Evolutionary conservation across 2,329 filamentous ascomycete genomes (phyloP).

Genomic region (Aspergillus terreus): DNA sequence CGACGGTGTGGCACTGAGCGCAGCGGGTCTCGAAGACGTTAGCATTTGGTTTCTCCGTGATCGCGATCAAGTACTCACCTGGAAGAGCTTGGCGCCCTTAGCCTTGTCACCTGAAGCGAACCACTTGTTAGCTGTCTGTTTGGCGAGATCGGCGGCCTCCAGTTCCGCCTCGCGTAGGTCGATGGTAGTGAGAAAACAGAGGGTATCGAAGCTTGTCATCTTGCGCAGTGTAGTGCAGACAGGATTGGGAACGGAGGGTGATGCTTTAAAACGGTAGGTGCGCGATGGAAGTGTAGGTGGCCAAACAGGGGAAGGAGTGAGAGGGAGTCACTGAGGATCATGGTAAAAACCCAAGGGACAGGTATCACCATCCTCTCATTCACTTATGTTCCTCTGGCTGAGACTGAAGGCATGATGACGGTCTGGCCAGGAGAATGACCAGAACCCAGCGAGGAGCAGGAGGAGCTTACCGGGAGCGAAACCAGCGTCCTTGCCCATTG

Average conservation of each 20-base stretch:
- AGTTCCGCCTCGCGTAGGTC: conserved; percentile 23
- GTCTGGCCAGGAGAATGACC: background rate
- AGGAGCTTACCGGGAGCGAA: conserved; percentile 44
- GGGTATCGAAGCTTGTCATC: conserved; percentile 24
- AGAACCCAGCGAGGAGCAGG: conserved; percentile 2
- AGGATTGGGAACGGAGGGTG: background rate
- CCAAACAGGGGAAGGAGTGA: background rate
- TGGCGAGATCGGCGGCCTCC: conserved; percentile 14
- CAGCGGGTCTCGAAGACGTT: conserved; percentile 66
- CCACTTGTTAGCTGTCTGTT: conserved; percentile 24
- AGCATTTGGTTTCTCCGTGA: conserved; percentile 1
- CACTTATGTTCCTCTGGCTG: background rate
- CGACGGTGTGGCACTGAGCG: conserved; percentile 97
- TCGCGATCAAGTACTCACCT: conserved; percentile 47
- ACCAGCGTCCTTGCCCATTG: conserved; percentile 44
- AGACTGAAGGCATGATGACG: conserved; percentile 4
- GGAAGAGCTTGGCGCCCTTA: conserved; percentile 99
- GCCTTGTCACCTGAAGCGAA: conserved; percentile 70
- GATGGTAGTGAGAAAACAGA: conserved; percentile 19
- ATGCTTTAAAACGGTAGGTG: too few species aligned
- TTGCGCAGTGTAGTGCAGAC: background rate
- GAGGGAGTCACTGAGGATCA: background rate
- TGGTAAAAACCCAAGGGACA: background rate
- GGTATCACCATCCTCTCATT: background rate
- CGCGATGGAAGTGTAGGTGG: background rate